Evolutionary conservation across 78 protist genomes (phyloP).

Genomic region (Emiliania huxleyi): DNA sequence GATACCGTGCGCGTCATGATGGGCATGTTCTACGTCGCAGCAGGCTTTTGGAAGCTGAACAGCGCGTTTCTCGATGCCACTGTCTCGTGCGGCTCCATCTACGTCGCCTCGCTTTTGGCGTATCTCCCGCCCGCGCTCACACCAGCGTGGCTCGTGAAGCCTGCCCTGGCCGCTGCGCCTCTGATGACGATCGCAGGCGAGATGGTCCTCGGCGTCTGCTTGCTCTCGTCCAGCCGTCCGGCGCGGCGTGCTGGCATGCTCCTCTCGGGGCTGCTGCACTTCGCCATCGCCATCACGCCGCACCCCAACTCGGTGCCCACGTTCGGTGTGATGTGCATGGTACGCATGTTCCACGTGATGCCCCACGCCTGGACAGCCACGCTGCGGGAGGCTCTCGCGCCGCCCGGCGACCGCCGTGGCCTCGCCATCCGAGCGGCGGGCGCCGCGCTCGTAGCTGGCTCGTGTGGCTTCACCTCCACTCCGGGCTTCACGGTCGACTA

Average conservation of each 20-base stretch:
- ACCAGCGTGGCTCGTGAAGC: neutral
- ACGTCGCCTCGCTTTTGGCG: neutral
- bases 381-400: neutral
- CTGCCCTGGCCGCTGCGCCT: neutral
- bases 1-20: neutral
- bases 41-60: neutral
- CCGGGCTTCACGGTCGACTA: too few species aligned
- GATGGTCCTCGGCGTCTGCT: neutral
- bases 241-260: neutral
- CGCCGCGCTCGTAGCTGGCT: neutral
- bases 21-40: neutral
- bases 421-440: neutral
- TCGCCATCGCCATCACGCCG: neutral
- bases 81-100: neutral
- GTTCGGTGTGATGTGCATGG: neutral
- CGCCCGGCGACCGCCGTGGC: too few species aligned
- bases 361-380: neutral
- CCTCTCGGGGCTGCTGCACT: neutral
- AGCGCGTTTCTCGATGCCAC: neutral
- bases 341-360: neutral
- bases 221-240: neutral
- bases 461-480: too few species aligned
- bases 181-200: neutral
- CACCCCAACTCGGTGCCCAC: neutral
- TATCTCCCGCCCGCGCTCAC: neutral